phyloP scores from a whole-genome alignment of 2,329 filamentous ascomycete genomes.

The Decorospora gaudefroyi region DNA sequence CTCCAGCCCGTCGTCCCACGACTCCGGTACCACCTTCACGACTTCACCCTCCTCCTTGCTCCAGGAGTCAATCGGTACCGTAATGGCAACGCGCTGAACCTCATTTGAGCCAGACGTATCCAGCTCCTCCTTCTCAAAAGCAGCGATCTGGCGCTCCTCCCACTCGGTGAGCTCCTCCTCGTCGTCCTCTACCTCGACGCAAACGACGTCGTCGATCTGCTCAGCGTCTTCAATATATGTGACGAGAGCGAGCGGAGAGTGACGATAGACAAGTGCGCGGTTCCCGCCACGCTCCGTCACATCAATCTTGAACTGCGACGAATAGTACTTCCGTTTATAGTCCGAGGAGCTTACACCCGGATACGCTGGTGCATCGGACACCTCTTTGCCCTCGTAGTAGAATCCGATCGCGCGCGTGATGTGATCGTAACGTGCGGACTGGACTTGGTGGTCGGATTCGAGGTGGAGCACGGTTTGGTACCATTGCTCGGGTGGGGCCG shows the following conservation, averaged over 20 bases:
- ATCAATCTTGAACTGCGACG: conserved; percentile 2
- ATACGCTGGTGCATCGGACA: conserved; percentile 17
- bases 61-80: neutral
- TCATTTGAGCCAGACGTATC: too few species aligned
- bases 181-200: neutral
- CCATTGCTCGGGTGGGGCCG: conserved; percentile 1
- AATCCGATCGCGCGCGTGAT: conserved; percentile 1
- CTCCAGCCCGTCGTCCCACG: conserved; percentile 4
- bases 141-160: neutral
- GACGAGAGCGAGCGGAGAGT: conserved; percentile 1
- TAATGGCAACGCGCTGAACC: too few species aligned
- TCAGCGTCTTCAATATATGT: conserved; percentile 6
- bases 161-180: neutral
- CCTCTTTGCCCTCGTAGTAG: conserved; percentile 8
- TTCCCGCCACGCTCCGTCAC: neutral
- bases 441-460: neutral
- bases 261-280: neutral
- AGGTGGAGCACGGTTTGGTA: neutral
- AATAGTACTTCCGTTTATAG: conserved; percentile 7
- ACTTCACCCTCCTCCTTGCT: neutral
- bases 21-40: neutral
- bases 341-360: conserved; percentile 11
- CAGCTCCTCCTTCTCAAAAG: neutral
- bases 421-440: neutral
- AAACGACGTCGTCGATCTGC: neutral